phyloP scores from a whole-genome alignment of 371 early-diverging fungal genomes.

The Parasitella parasitica region DNA sequence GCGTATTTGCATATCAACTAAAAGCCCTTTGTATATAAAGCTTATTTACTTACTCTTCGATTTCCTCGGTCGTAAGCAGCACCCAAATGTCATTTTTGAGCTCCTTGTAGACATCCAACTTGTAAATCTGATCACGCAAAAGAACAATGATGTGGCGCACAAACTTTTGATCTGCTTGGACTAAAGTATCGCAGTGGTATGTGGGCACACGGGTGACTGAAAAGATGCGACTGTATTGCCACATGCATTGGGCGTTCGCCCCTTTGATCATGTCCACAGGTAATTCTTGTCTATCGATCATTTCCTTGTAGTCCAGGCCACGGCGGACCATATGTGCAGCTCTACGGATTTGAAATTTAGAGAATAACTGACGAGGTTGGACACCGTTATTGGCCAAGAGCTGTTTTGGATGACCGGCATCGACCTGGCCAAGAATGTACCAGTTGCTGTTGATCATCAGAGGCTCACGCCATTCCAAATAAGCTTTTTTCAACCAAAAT shows the following conservation, averaged over 20 bases:
- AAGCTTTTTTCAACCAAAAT: constrained; percentile 87
- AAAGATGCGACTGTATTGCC: constrained; percentile 81
- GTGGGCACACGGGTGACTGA: constrained; percentile 82
- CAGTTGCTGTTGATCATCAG: constrained; percentile 89
- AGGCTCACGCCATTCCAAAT: constrained; percentile 89
- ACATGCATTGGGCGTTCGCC: constrained; percentile 70
- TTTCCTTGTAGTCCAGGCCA: constrained; percentile 72
- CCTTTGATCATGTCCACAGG: constrained; percentile 58
- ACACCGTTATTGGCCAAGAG: constrained; percentile 32
- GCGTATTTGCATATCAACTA: neutral
- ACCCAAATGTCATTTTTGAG: constrained; percentile 41
- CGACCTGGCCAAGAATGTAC: constrained; percentile 73
- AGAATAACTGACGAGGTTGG: constrained; percentile 51
- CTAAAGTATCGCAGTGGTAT: constrained; percentile 63
- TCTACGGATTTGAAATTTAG: constrained; percentile 80
- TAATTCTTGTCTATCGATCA: constrained; percentile 58
- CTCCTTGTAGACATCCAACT: constrained; percentile 59
- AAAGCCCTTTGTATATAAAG: neutral
- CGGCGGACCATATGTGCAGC: constrained; percentile 80
- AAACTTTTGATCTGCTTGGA: constrained; percentile 46
- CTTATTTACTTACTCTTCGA: constrained; percentile 63
- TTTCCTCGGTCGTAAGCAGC: constrained; percentile 59
- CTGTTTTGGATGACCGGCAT: constrained; percentile 62
- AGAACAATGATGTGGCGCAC: constrained; percentile 74
- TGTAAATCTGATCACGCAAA: constrained; percentile 77